Conservation (phyloP, 352 stramenopile genomes). For the Halophytophthora batemanensis region DNA sequence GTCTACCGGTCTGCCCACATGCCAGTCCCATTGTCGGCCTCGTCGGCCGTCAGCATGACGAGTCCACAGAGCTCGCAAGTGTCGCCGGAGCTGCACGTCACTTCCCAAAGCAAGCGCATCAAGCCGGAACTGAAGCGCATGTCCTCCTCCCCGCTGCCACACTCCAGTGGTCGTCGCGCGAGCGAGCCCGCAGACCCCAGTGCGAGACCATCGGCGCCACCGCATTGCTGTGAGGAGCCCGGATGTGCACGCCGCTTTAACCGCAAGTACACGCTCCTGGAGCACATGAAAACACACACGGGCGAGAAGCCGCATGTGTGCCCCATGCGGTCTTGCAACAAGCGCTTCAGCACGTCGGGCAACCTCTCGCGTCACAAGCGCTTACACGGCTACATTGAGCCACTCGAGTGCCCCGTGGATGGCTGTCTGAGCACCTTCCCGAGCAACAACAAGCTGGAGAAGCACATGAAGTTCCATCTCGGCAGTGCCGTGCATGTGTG, state of each 20-base stretch:
- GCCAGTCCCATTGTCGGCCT: no score
- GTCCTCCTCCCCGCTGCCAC: no score
- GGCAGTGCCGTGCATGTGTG: slow-evolving; percentile 44
- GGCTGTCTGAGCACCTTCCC: slow-evolving; percentile 36
- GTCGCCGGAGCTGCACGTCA: no score
- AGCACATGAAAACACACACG: slow-evolving; percentile 59
- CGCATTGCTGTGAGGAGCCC: slow-evolving; percentile 19
- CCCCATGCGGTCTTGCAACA: slow-evolving; percentile 30
- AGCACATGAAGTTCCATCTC: slow-evolving; percentile 56
- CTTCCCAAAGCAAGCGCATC: no score
- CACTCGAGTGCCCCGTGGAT: slow-evolving; percentile 31
- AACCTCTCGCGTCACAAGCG: slow-evolving; percentile 58
- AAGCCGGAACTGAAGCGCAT: no score
- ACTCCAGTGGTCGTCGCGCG: no score
- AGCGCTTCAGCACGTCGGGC: slow-evolving; percentile 54
- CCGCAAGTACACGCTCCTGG: slow-evolving; percentile 44
- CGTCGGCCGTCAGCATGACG: no score
- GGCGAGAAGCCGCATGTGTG: no score
- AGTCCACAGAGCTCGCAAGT: no score
- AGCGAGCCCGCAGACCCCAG: slow-evolving; percentile 8
- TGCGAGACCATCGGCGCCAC: no score
- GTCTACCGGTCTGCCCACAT: no score
- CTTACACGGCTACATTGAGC: slow-evolving; percentile 41
- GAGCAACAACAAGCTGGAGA: slow-evolving; percentile 50
- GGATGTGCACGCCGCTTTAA: slow-evolving; percentile 31